Conservation (phyloP, 345 rosid genomes). For the Cardamine resedifolia region DNA sequence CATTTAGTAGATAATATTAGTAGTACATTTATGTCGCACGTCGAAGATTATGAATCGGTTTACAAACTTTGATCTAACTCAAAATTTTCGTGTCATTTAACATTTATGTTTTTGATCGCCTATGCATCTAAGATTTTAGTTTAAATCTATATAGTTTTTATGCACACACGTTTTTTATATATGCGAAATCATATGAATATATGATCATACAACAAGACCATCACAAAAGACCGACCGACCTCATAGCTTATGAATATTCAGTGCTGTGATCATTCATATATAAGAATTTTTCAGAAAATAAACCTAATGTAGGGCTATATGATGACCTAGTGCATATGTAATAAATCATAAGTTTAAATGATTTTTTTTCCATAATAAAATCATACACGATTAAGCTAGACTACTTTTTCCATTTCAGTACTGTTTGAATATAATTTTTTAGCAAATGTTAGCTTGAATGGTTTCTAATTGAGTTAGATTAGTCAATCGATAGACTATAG, state of each 20-base stretch:
- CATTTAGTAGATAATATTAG: neutral
- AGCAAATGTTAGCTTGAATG: neutral
- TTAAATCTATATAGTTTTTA: neutral
- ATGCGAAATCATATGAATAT: neutral
- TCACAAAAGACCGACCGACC: neutral
- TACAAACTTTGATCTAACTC: neutral
- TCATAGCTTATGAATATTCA: neutral
- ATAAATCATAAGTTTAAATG: neutral
- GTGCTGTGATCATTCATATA: neutral
- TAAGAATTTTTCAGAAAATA: neutral
- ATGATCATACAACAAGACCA: neutral
- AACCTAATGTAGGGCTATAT: conserved; percentile 1
- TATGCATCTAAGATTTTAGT: neutral
- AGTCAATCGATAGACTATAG: neutral
- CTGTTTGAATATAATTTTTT: neutral
- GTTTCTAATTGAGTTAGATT: neutral
- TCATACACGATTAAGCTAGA: neutral
- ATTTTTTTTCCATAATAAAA: neutral
- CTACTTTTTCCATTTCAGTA: neutral
- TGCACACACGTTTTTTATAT: neutral
- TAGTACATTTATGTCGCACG: neutral
- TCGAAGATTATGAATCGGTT: neutral
- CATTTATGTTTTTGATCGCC: neutral
- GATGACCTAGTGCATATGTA: conserved; percentile 31
- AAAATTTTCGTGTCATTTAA: neutral